Conservation (phyloP, 345 rosid species). For the Pseudoturritis turrita region DNA sequence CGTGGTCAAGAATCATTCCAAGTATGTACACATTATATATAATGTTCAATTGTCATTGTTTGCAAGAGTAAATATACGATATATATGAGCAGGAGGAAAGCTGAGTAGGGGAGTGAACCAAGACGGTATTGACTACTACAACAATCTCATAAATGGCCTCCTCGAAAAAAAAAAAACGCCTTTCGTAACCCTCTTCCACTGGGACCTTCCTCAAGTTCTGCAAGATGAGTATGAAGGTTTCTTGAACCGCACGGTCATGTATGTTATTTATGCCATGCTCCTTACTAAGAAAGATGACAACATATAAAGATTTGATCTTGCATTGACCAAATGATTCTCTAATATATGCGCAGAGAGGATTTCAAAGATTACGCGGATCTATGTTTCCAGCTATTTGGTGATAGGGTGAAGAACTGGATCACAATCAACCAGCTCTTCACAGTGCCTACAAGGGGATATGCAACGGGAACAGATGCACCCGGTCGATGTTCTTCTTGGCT, state of each 20-base stretch:
- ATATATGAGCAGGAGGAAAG: conserved; percentile 32
- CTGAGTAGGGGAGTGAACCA: conserved; percentile 34
- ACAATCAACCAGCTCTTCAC: conserved; percentile 40
- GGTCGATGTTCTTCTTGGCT: conserved; percentile 37
- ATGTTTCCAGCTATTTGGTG: conserved; percentile 38
- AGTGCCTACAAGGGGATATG: conserved; percentile 27
- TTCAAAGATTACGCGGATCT: conserved; percentile 37
- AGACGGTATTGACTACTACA: conserved; percentile 38
- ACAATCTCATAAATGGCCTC: conserved; percentile 41
- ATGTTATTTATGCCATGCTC: conserved; percentile 2
- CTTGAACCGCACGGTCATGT: conserved; percentile 37
- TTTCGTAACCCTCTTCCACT: conserved; percentile 41
- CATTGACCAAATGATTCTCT: not conserved
- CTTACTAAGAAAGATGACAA: not conserved
- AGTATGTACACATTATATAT: not conserved
- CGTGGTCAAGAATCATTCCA: conserved; percentile 32
- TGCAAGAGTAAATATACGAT: not conserved
- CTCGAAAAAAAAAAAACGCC: conserved; percentile 29
- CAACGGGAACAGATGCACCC: conserved; percentile 30
- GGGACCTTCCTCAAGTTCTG: conserved; percentile 49
- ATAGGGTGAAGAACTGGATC: conserved; percentile 41
- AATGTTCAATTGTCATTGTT: not conserved
- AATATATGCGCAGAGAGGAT: conserved; percentile 27
- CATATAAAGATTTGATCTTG: not conserved
- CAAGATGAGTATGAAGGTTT: conserved; percentile 47